These are phyloP conservation scores for Colletotrichum tropicale DNA, from an alignment of 2,329 filamentous ascomycete species.

Conservation along the genomic window DNA sequence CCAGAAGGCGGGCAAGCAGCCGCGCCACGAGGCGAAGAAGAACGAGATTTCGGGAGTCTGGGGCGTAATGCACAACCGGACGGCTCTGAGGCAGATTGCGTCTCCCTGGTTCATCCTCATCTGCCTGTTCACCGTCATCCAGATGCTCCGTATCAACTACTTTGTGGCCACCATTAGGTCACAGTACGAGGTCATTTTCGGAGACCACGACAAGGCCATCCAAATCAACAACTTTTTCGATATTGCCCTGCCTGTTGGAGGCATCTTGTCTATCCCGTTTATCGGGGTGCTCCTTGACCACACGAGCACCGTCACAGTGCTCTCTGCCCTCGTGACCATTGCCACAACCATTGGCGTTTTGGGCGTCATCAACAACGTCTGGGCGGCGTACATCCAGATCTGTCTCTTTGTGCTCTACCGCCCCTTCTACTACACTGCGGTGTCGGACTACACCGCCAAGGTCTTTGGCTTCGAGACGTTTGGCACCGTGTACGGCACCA, in stretches of 20 bases:
- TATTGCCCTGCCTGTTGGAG: conserved; percentile 76
- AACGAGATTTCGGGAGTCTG: conserved; percentile 79
- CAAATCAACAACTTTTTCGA: conserved; percentile 87
- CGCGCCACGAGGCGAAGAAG: conserved; percentile 70
- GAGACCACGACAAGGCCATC: conserved; percentile 63
- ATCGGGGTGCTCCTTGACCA: conserved; percentile 82
- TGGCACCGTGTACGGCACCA: conserved; percentile 90
- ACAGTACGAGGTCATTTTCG: conserved; percentile 81
- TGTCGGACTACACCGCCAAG: conserved; percentile 89
- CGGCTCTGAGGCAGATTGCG: conserved; percentile 73
- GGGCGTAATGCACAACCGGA: conserved; percentile 80
- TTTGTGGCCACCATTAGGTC: conserved; percentile 86
- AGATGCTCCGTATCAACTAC: conserved; percentile 87
- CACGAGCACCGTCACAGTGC: conserved; percentile 73
- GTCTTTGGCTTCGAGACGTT: conserved; percentile 93
- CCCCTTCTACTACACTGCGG: conserved; percentile 89
- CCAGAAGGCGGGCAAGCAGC: conserved; percentile 64
- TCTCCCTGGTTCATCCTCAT: conserved; percentile 88
- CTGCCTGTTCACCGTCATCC: conserved; percentile 77
- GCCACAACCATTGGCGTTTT: conserved; percentile 79
- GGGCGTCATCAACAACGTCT: conserved; percentile 71
- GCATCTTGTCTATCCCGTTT: conserved; percentile 84
- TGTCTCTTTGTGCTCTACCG: conserved; percentile 83
- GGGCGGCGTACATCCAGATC: conserved; percentile 79
- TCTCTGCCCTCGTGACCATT: conserved; percentile 70